A percentile compares a stretch with the other conserved stretches of the same genome.
Conservation (phyloP, 148 eudicot species). For the Salicornia ramosissima region DNA sequence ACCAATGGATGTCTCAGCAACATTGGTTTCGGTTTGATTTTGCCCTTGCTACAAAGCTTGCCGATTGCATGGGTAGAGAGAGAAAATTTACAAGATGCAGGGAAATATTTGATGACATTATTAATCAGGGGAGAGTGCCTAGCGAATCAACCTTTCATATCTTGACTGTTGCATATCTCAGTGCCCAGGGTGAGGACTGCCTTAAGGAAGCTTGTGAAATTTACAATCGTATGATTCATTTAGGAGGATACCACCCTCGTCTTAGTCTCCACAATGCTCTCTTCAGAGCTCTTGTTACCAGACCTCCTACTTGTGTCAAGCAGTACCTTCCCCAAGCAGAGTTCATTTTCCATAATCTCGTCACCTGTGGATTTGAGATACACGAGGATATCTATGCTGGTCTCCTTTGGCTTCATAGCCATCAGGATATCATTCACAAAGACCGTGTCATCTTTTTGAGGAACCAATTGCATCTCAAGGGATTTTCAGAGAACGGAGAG, state of each 20-base stretch:
- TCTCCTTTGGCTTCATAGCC: constrained; percentile 93
- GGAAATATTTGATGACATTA: constrained; percentile 73
- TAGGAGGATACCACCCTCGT: constrained; percentile 82
- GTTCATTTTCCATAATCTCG: constrained; percentile 71
- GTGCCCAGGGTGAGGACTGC: constrained; percentile 42
- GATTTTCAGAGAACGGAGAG: constrained; percentile 58
- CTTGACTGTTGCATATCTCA: constrained; percentile 71
- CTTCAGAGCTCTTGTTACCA: constrained; percentile 67
- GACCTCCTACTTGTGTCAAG: constrained; percentile 49
- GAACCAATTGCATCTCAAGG: constrained; percentile 54
- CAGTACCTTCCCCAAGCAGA: constrained; percentile 80
- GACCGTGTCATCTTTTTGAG: constrained; percentile 56
- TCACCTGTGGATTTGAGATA: constrained; percentile 50
- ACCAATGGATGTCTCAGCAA: constrained; percentile 89
- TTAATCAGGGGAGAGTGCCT: constrained; percentile 84
- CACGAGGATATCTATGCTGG: constrained; percentile 78
- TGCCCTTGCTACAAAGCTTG: constrained; percentile 80
- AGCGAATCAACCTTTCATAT: constrained; percentile 89
- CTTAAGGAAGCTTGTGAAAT: constrained; percentile 72
- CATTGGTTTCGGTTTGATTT: constrained; percentile 90
- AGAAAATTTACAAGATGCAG: constrained; percentile 66
- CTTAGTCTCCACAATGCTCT: constrained; percentile 85
- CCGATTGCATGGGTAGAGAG: constrained; percentile 84
- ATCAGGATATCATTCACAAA: constrained; percentile 72
- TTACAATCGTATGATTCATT: constrained; percentile 82